Conservation (phyloP, 768 basidiomycete genomes). For the Candolleomyces eurysporus region DNA sequence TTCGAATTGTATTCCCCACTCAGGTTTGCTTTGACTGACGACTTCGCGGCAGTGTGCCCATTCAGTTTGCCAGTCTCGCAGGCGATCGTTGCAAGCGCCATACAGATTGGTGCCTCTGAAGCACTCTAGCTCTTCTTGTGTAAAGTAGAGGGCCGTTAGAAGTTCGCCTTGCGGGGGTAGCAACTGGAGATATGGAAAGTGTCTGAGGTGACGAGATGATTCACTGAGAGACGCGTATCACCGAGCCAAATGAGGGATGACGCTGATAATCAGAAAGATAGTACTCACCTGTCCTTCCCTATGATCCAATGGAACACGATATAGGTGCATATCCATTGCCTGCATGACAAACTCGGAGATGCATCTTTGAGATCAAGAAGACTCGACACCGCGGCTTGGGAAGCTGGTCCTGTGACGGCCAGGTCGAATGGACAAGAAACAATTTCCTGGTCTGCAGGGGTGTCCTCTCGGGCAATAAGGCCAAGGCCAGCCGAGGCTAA, state of each 20-base stretch:
- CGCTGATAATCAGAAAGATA: background rate
- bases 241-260: background rate
- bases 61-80: constrained; percentile 59
- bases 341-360: constrained; percentile 46
- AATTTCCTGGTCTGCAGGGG: constrained; percentile 51
- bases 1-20: constrained; percentile 53
- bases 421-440: constrained; percentile 69
- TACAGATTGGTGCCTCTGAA: constrained; percentile 80
- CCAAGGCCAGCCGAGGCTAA: constrained; percentile 43
- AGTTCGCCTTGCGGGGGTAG: constrained; percentile 60
- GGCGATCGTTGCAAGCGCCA: constrained; percentile 71
- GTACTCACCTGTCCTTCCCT: constrained; percentile 7
- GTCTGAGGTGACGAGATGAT: constrained; percentile 28
- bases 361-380: constrained; percentile 20
- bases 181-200: constrained; percentile 63
- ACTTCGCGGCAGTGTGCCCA: constrained; percentile 53
- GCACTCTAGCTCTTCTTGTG: constrained; percentile 53
- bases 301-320: constrained; percentile 15
- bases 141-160: constrained; percentile 75
- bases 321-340: constrained; percentile 70
- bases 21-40: constrained; percentile 30
- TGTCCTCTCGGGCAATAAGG: constrained; percentile 45
- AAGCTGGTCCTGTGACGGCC: constrained; percentile 54
- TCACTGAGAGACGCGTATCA: constrained; percentile 12
- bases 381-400: constrained; percentile 40